Conservation (phyloP, 1,284 basidiomycete genomes). For the Prillingera fragicola region DNA sequence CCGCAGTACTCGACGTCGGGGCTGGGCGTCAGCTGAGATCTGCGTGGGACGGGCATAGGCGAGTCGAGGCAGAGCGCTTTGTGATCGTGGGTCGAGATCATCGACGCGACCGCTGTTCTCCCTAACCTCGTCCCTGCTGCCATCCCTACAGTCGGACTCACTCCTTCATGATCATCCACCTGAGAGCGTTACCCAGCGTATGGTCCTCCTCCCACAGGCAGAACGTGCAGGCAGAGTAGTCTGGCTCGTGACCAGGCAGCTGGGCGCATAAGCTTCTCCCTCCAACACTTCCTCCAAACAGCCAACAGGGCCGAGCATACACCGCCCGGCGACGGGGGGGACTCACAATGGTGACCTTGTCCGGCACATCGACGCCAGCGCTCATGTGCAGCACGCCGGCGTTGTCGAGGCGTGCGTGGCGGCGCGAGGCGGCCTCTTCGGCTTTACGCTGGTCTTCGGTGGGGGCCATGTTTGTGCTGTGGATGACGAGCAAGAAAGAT, state of each 20-base stretch:
- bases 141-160: conserved; percentile 47
- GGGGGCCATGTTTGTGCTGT: not conserved
- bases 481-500: no score
- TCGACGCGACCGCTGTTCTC: not conserved
- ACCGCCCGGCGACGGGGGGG: not conserved
- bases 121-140: not conserved
- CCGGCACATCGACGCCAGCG: conserved; percentile 25
- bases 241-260: conserved; percentile 66
- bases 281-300: not conserved
- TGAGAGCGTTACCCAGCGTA: conserved; percentile 86
- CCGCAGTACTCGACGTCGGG: conserved; percentile 99
- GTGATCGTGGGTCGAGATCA: no score
- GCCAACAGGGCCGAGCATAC: not conserved
- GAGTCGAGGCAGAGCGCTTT: no score
- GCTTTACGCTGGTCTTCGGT: conserved; percentile 12
- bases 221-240: conserved; percentile 85
- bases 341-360: conserved; percentile 48
- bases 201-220: conserved; percentile 90
- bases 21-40: conserved; percentile 55
- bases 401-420: conserved; percentile 35
- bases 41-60: no score
- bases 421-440: conserved; percentile 16
- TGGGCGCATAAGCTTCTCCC: conserved; percentile 17
- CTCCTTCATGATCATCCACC: conserved; percentile 99
- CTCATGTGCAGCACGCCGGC: conserved; percentile 38